Percentiles rank a stretch among this genome's conserved stretches.
phyloP scores from a whole-genome alignment of 2,329 filamentous ascomycete species.

The Colletotrichum tanaceti region DNA sequence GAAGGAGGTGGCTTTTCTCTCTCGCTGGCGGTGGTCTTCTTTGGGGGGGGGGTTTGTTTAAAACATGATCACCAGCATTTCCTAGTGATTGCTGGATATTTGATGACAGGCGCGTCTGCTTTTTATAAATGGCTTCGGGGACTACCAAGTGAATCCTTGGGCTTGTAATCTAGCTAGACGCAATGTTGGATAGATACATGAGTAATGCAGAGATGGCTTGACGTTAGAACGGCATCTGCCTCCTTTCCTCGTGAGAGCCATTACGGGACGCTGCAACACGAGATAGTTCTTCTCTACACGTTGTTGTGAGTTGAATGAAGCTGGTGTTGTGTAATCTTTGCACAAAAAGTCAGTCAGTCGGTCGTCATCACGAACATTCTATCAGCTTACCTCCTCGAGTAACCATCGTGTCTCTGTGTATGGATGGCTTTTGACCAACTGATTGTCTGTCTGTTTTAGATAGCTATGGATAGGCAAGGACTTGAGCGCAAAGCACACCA shows the following conservation, averaged over 20 bases:
- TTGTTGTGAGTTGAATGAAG: no score
- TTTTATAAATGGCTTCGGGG: conserved; percentile 27
- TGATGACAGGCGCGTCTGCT: conserved; percentile 33
- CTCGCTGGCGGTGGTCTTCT: neutral
- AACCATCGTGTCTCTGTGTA: no score
- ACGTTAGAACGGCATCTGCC: conserved; percentile 12
- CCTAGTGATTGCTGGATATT: conserved; percentile 20
- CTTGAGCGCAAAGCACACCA: no score
- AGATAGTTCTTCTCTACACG: neutral
- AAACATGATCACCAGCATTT: conserved; percentile 23
- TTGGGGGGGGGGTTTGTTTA: no score
- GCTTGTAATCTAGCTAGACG: conserved; percentile 13
- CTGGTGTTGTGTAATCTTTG: neutral
- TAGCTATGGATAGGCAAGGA: neutral
- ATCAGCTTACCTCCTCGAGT: neutral
- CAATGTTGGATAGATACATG: conserved; percentile 39
- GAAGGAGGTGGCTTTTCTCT: neutral
- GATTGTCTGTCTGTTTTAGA: no score
- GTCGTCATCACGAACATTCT: neutral
- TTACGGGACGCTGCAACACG: neutral
- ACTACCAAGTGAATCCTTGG: conserved; percentile 10
- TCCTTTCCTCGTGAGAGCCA: neutral
- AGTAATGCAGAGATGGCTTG: conserved; percentile 40
- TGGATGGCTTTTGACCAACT: neutral
- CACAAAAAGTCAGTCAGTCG: neutral